Evolutionary conservation across 1,139 yeast species (phyloP), one percentile per base, ranked within the genome.

Genomic region (Debaryomyces singareniensis): DNA sequence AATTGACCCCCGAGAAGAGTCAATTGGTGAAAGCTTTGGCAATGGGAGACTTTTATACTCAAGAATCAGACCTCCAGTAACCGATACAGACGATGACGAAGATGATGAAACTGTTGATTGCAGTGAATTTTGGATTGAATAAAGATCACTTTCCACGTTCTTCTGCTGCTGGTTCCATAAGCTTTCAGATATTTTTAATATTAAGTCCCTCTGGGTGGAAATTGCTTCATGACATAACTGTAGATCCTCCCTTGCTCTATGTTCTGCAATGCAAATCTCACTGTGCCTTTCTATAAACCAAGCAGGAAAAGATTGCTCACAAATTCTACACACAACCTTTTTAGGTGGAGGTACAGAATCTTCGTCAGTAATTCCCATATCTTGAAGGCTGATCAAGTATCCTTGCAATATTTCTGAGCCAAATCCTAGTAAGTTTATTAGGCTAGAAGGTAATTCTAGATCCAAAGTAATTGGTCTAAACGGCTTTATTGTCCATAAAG

Each of bases 261-360:
- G 95, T 49, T 87, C 97, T 26, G 85, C 75, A 16, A 84, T 64
- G 46, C 99, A 93, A 31, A 84, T 62, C 48, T 87, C 95, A 2
- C 93, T 80, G 55, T 93, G 99, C 31, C 80, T 73, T 46, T 89
- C 98, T 29, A 91, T 67, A 79, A 95, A 91, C 98, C 98, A 93
- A 2, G 91, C 86, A 1, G 96, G 96, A n/a, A 89, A 77, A 30
- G 74, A 73, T 16, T 78, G 76, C 47, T 93, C 99, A 55, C 99
- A 93, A 13, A 93, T 87, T 30, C 96, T 69, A 53, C 99, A 93
- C 25, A 89, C 61, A 26, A 86, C 84, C 27, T 78, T 67, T 23
- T 79, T 79, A 0, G 95, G 95, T 18, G 77, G 71, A 0, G 95
- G 95, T 0, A 83, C 74, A 15, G 71, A 66, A 12, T 61, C 68